Evolutionary conservation across 805 yeast genomes (phyloP).

Genomic region (Pichia nakasei): DNA sequence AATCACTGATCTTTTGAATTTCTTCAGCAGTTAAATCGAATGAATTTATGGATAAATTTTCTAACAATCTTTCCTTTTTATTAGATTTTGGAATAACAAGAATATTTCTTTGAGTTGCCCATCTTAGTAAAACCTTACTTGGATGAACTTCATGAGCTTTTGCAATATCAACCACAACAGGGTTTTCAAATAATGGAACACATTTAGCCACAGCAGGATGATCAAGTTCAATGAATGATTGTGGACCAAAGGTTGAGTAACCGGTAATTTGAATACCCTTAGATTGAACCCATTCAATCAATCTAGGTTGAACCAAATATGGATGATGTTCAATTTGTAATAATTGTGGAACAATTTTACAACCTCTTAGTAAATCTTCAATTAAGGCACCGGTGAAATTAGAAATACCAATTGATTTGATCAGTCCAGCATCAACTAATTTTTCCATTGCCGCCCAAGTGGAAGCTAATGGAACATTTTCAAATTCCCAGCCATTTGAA

Average conservation of each 20-base stretch:
- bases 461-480: slow-evolving; percentile 58
- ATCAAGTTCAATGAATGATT: slow-evolving; percentile 63
- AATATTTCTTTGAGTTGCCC: slow-evolving; percentile 75
- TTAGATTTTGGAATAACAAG: slow-evolving; percentile 80
- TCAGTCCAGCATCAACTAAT: slow-evolving; percentile 43
- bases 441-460: slow-evolving; percentile 75
- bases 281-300: slow-evolving; percentile 50
- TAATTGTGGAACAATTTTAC: slow-evolving; percentile 65
- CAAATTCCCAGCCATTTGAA: slow-evolving; percentile 39
- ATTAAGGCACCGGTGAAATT: slow-evolving; percentile 65
- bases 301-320: slow-evolving; percentile 65
- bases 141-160: slow-evolving; percentile 42
- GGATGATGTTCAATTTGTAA: slow-evolving; percentile 91
- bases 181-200: slow-evolving; percentile 51
- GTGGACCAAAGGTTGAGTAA: slow-evolving; percentile 81
- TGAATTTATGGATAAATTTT: slow-evolving; percentile 50
- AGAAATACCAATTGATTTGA: slow-evolving; percentile 75
- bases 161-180: slow-evolving; percentile 47
- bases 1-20: slow-evolving; percentile 42
- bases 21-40: slow-evolving; percentile 45
- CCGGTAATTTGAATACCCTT: slow-evolving; percentile 62
- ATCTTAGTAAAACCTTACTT: slow-evolving; percentile 66
- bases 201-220: slow-evolving; percentile 42
- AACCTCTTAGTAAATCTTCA: slow-evolving; percentile 61
- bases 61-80: slow-evolving; percentile 51